Percentiles rank a stretch among this genome's conserved stretches.
phyloP scores from a whole-genome alignment of 192 early-diverging fungal genomes.

The Coemansia erecta region DNA sequence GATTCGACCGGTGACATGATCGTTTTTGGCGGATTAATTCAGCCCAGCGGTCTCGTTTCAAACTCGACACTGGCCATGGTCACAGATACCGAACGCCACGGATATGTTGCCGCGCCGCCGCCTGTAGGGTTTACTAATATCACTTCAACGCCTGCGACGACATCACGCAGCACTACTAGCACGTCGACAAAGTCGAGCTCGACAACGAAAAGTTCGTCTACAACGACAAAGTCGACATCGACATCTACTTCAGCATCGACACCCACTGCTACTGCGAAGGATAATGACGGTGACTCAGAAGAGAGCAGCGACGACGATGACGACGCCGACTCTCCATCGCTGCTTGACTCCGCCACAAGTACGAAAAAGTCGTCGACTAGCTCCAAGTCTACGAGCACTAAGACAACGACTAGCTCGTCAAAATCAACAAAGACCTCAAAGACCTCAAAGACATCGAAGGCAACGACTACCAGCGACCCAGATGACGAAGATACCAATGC shows the following conservation, averaged over 20 bases:
- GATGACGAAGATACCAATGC: not conserved
- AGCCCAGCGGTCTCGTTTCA: conserved; percentile 10
- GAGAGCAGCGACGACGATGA: no score
- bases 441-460: conserved; percentile 1
- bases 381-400: not conserved
- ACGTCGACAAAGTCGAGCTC: not conserved
- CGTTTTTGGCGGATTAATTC: conserved; percentile 27
- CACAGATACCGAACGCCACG: conserved; percentile 10
- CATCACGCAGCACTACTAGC: not conserved
- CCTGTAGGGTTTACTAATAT: conserved; percentile 3
- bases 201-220: not conserved
- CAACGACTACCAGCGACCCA: conserved; percentile 9
- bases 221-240: not conserved
- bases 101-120: not conserved
- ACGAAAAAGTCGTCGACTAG: not conserved
- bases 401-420: conserved; percentile 6
- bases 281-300: no score
- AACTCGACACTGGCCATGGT: conserved; percentile 44
- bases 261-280: not conserved
- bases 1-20: conserved; percentile 37
- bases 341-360: conserved; percentile 3
- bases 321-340: not conserved
- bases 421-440: conserved; percentile 3
- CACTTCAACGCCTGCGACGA: not conserved
- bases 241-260: not conserved